Evolutionary conservation across 2,329 filamentous ascomycete genomes (phyloP).

Genomic region (Xylaria sp.): DNA sequence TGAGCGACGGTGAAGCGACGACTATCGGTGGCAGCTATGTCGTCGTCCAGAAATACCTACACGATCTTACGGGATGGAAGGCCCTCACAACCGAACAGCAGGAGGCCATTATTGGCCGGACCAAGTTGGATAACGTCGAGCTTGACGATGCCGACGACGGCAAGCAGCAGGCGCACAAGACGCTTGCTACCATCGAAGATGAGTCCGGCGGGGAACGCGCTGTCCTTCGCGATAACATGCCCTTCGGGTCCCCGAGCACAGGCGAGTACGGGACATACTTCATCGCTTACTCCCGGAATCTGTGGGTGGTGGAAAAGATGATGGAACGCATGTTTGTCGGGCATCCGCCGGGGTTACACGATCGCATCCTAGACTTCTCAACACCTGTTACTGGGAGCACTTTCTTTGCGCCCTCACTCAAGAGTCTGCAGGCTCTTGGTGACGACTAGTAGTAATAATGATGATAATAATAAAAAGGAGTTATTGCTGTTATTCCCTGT

Average conservation of each 20-base stretch:
- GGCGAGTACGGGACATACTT: slow-evolving; percentile 69
- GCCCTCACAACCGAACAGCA: slow-evolving; percentile 61
- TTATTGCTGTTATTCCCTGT: background rate
- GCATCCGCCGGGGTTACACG: slow-evolving; percentile 63
- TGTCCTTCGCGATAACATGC: slow-evolving; percentile 70
- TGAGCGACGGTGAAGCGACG: slow-evolving; percentile 45
- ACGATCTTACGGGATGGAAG: slow-evolving; percentile 62
- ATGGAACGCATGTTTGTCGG: slow-evolving; percentile 68
- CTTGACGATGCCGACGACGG: slow-evolving; percentile 61
- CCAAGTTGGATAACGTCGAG: slow-evolving; percentile 68
- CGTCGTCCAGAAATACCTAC: slow-evolving; percentile 69
- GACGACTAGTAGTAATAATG: slow-evolving; percentile 16
- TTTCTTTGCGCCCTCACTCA: slow-evolving; percentile 62
- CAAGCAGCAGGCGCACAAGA: slow-evolving; percentile 64
- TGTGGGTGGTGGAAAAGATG: slow-evolving; percentile 70
- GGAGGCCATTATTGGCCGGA: slow-evolving; percentile 67
- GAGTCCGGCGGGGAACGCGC: slow-evolving; percentile 61
- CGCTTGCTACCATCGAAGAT: slow-evolving; percentile 64
- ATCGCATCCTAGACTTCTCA: slow-evolving; percentile 66
- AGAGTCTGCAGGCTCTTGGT: slow-evolving; percentile 18
- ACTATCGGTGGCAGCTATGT: slow-evolving; percentile 65
- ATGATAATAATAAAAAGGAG: no score
- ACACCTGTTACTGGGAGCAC: slow-evolving; percentile 62
- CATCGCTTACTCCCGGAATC: slow-evolving; percentile 62
- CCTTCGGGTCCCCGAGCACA: slow-evolving; percentile 64